A percentile compares a stretch with the other conserved stretches of the same genome.
phyloP scores from a whole-genome alignment of 2,329 filamentous ascomycete species.

The Ascochyta lentis region DNA sequence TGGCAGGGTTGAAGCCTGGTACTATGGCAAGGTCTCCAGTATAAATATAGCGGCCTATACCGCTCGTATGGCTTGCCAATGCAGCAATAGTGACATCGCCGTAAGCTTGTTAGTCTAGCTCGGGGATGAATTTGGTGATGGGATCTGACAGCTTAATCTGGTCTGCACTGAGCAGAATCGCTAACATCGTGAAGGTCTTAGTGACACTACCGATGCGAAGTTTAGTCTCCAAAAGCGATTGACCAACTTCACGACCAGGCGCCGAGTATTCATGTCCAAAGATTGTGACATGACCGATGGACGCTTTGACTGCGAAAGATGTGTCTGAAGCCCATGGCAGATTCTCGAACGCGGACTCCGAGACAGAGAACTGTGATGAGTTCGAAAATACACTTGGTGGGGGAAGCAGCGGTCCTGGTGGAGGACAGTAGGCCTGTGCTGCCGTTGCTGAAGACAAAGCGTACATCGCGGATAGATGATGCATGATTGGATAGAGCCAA shows the following conservation, averaged over 20 bases:
- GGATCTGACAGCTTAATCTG: constrained; percentile 31
- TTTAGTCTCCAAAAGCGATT: constrained; percentile 25
- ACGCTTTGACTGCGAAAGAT: constrained; percentile 33
- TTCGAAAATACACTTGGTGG: constrained; percentile 18
- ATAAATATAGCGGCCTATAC: constrained; percentile 33
- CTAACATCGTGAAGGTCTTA: constrained; percentile 37
- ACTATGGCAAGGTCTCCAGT: constrained; percentile 29
- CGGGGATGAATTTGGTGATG: constrained; percentile 34
- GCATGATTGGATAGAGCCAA: constrained; percentile 8
- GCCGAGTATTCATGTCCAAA: constrained; percentile 27
- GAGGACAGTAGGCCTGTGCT: constrained; percentile 26
- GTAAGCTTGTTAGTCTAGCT: constrained; percentile 23
- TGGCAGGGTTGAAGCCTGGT: constrained; percentile 18
- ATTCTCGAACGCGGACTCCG: constrained; percentile 9
- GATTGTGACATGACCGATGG: constrained; percentile 24
- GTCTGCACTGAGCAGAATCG: constrained; percentile 27
- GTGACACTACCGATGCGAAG: constrained; percentile 34
- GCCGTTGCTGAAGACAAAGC: neutral
- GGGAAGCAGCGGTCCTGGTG: constrained; percentile 32
- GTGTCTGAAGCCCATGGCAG: constrained; percentile 21
- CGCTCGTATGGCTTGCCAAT: constrained; percentile 33
- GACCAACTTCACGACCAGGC: constrained; percentile 18
- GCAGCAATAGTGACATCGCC: constrained; percentile 29
- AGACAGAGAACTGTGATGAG: constrained; percentile 9
- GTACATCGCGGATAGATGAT: neutral